These are phyloP conservation scores for Xylaria polymorpha DNA, from an alignment of 2,329 filamentous ascomycete genomes.

Conservation along the genomic window DNA sequence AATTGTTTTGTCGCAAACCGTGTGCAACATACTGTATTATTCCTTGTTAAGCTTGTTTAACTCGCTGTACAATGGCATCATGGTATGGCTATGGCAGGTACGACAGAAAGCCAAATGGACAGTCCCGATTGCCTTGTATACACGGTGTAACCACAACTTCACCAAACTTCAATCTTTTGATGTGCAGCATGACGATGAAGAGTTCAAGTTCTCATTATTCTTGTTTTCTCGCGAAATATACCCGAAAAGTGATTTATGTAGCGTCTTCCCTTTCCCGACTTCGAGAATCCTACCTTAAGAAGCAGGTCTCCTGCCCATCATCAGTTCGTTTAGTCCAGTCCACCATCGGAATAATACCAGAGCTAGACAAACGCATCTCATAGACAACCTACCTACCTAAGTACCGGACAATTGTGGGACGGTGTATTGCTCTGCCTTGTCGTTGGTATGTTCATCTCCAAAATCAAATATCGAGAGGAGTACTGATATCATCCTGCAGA, in stretches of 20 bases:
- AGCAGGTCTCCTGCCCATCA: background rate
- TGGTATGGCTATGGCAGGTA: background rate
- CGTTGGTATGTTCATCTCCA: slow-evolving; percentile 5
- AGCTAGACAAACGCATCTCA: background rate
- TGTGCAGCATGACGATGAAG: slow-evolving; percentile 5
- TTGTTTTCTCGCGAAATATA: slow-evolving; percentile 12
- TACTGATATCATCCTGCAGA: slow-evolving; percentile 36
- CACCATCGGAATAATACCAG: background rate
- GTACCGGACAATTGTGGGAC: background rate
- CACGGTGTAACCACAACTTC: slow-evolving; percentile 2
- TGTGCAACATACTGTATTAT: slow-evolving; percentile 24
- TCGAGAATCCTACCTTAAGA: background rate
- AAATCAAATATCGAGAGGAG: background rate
- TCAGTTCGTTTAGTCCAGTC: background rate
- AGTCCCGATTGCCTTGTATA: background rate
- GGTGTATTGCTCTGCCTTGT: background rate
- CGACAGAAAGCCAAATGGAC: background rate
- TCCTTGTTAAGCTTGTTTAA: slow-evolving; percentile 6
- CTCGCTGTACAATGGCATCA: slow-evolving; percentile 24
- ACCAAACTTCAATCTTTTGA: background rate
- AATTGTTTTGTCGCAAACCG: background rate
- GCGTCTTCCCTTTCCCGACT: background rate
- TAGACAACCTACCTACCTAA: background rate
- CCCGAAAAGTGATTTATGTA: background rate
- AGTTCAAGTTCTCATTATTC: background rate